Conservation (phyloP, 2,329 filamentous ascomycete species). For the Aspergillus japonicus region DNA sequence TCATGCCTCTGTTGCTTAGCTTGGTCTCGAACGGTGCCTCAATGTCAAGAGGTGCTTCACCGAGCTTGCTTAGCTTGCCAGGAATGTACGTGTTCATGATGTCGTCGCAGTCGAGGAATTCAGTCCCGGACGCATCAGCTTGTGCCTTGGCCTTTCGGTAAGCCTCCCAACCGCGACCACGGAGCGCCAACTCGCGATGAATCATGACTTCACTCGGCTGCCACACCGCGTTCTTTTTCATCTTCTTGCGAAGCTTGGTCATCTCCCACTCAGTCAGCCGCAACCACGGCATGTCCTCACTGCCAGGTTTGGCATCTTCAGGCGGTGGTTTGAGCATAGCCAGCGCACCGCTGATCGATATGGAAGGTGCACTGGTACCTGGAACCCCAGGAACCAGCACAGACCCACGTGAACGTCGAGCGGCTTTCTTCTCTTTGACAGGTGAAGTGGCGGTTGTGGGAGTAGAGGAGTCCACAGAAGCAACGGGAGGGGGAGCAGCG, state of each 20-base stretch:
- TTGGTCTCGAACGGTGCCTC: conserved; percentile 49
- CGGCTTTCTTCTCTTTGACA: conserved; percentile 45
- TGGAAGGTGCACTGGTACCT: conserved; percentile 38
- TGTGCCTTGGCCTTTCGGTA: conserved; percentile 51
- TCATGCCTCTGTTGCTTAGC: conserved; percentile 59
- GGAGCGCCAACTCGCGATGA: conserved; percentile 59
- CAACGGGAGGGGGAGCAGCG: conserved; percentile 15
- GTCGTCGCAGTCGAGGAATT: conserved; percentile 59
- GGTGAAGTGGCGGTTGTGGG: conserved; percentile 21
- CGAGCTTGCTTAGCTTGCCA: conserved; percentile 41
- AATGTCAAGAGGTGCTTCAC: conserved; percentile 41
- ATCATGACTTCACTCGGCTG: conserved; percentile 67
- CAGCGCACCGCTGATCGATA: conserved; percentile 62
- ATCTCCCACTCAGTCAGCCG: conserved; percentile 67
- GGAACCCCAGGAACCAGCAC: neutral
- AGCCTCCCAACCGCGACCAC: conserved; percentile 55
- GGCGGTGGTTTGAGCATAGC: conserved; percentile 60
- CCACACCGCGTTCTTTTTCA: conserved; percentile 73
- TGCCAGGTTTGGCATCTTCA: conserved; percentile 58
- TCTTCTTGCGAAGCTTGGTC: conserved; percentile 64
- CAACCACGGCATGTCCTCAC: conserved; percentile 62
- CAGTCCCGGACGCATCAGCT: conserved; percentile 52
- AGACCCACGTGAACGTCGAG: conserved; percentile 25
- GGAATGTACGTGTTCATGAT: conserved; percentile 39
- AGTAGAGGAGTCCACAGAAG: conserved; percentile 7